Percentiles rank a stretch among this genome's conserved stretches.
These are phyloP conservation scores for Pythium folliculosum DNA, from an alignment of 352 stramenopile species.

Conservation along the genomic window DNA sequence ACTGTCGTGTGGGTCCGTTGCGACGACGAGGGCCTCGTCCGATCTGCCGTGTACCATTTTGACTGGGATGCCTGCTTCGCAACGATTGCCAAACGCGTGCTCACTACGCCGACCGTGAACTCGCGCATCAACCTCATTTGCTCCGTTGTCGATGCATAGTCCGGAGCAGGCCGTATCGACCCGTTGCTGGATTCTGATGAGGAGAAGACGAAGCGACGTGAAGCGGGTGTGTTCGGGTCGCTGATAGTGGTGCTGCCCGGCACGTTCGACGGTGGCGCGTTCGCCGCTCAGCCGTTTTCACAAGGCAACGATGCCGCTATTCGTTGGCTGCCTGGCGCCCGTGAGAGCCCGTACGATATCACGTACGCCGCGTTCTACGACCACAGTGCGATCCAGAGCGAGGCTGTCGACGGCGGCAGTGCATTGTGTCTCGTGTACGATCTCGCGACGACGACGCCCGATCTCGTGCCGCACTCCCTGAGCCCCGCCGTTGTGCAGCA, in stretches of 20 bases:
- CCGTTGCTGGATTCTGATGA: background rate
- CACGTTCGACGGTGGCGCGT: background rate
- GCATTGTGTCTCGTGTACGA: conserved; percentile 13
- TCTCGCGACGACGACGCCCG: background rate
- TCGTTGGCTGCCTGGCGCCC: background rate
- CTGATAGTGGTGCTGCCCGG: background rate
- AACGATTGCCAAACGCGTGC: background rate
- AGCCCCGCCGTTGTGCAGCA: background rate
- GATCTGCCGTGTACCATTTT: background rate
- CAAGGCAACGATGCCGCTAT: too few relatives aligned
- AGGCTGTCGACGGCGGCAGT: background rate
- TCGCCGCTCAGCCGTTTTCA: too few relatives aligned
- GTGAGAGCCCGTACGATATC: conserved; percentile 1
- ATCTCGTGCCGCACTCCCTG: conserved; percentile 2
- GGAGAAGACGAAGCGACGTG: background rate
- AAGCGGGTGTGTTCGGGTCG: background rate
- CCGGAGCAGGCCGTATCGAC: background rate
- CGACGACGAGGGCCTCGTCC: background rate
- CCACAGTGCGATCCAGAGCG: background rate
- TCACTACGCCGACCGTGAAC: background rate
- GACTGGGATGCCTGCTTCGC: background rate
- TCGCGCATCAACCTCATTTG: background rate
- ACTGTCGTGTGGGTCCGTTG: background rate
- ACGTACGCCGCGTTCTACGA: conserved; percentile 3
- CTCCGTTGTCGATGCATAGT: background rate